Evolutionary conservation across 257 asterid genomes (phyloP).

Genomic region (Nicotiana benthamiana): DNA sequence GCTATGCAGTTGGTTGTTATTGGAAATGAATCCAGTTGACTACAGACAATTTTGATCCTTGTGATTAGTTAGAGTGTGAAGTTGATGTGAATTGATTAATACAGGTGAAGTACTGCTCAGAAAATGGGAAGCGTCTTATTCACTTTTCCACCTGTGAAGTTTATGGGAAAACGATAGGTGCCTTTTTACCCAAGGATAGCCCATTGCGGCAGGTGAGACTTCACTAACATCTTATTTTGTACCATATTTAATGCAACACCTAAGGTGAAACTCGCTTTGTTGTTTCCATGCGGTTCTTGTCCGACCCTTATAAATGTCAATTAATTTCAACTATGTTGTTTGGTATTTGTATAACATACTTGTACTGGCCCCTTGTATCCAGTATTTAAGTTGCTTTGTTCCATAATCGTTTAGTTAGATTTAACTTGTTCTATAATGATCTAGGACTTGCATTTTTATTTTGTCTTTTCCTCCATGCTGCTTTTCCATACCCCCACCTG

Average conservation of each 20-base stretch:
- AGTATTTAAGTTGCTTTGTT: neutral
- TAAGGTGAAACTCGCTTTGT: neutral
- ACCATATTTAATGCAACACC: neutral
- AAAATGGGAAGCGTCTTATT: constrained; percentile 76
- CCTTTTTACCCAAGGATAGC: constrained; percentile 75
- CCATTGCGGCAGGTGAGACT: constrained; percentile 65
- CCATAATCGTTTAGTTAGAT: neutral
- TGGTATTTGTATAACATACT: neutral
- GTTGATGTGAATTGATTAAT: constrained; percentile 9
- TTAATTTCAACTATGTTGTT: neutral
- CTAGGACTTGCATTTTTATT: neutral
- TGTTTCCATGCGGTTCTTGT: neutral
- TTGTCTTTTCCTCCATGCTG: neutral
- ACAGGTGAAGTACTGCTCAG: constrained; percentile 89
- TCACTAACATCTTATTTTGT: constrained; percentile 10
- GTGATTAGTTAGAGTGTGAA: neutral
- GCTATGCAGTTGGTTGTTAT: neutral
- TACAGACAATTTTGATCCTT: neutral
- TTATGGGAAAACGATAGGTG: constrained; percentile 82
- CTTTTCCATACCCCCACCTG: too few species aligned
- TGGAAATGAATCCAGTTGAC: neutral
- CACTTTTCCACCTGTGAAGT: constrained; percentile 93
- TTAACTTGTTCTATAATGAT: neutral
- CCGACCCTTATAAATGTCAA: neutral
- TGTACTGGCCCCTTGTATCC: neutral